A percentile compares a stretch with the other conserved stretches of the same genome.
Conservation (phyloP, 306 rosid genomes). For the Cucumis sativus region Cucumber_9930_V3 NC_026657.2:39721001-39721500, state of each 20-base stretch:
- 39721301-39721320: background rate
- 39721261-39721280: background rate
- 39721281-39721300: background rate
- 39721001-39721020: background rate
- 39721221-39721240: background rate
- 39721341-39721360: conserved; percentile 82
- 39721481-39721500: conserved; percentile 36
- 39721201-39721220: background rate
- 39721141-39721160: background rate
- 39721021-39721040: background rate
- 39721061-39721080: background rate
- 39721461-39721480: conserved; percentile 40
- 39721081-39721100: background rate
- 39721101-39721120: background rate
- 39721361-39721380: conserved; percentile 95
- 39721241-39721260: background rate
- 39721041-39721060: background rate
- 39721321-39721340: conserved; percentile 58
- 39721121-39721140: background rate
- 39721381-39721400: conserved; percentile 93
- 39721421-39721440: conserved; percentile 70
- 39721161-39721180: background rate
- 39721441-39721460: conserved; percentile 88
- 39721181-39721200: background rate
- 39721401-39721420: conserved; percentile 71